Conservation (phyloP, 768 basidiomycete species). For the Mycena sanguinolenta region DNA sequence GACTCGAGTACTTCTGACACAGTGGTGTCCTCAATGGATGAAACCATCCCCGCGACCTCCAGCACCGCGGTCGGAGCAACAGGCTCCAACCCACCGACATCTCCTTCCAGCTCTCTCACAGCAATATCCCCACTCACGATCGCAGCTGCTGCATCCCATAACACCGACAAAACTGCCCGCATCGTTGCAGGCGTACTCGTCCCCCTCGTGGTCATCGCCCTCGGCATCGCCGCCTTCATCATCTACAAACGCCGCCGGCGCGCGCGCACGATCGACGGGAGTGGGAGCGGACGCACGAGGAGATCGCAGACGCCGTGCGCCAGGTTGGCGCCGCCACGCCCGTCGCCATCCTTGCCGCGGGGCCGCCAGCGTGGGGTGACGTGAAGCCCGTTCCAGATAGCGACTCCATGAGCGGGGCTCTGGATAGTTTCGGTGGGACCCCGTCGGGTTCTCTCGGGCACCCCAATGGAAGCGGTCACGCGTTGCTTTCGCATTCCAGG, state of each 20-base stretch:
- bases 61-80: too few relatives aligned
- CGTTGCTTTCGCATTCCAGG: too few relatives aligned
- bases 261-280: slow-evolving; percentile 27
- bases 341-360: background rate
- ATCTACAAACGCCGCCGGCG: slow-evolving; percentile 27
- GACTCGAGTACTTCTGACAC: too few relatives aligned
- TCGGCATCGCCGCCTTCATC: background rate
- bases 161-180: background rate
- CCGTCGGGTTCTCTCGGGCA: background rate
- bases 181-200: slow-evolving; percentile 25
- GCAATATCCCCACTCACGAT: background rate
- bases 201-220: slow-evolving; percentile 5
- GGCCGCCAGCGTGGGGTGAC: too few relatives aligned
- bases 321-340: background rate
- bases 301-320: slow-evolving; percentile 29
- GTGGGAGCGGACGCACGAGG: slow-evolving; percentile 34
- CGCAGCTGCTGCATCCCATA: background rate
- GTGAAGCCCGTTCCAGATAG: too few relatives aligned
- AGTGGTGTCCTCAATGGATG: too few relatives aligned
- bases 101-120: background rate
- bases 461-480: background rate
- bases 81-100: background rate
- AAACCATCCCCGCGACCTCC: too few relatives aligned
- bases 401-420: too few relatives aligned
- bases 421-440: background rate